These are phyloP conservation scores for Clavariopsis aquatica DNA, from an alignment of 495 filamentous ascomycete species.

Conservation along the genomic window DNA sequence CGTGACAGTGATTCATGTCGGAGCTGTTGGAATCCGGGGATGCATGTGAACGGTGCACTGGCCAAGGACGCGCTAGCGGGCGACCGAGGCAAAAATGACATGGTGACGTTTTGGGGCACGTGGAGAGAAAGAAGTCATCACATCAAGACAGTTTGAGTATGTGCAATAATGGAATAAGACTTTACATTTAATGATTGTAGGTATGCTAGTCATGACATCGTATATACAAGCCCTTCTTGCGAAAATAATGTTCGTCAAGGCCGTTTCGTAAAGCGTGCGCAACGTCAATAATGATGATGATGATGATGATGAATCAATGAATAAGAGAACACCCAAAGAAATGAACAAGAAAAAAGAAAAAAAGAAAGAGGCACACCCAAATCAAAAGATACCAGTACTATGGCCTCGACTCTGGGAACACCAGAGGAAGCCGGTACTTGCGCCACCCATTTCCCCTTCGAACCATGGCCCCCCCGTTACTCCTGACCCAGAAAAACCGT, in stretches of 20 bases:
- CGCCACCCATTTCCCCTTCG: constrained; percentile 19
- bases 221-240: constrained; percentile 19
- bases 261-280: constrained; percentile 12
- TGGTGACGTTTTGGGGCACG: constrained; percentile 21
- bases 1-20: constrained; percentile 7
- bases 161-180: constrained; percentile 3
- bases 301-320: not conserved
- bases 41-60: constrained; percentile 24
- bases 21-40: constrained; percentile 19
- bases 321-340: constrained; percentile 13
- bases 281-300: not conserved
- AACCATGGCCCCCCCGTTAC: constrained; percentile 17
- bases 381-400: constrained; percentile 19
- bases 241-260: not conserved
- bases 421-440: constrained; percentile 40
- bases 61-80: constrained; percentile 7
- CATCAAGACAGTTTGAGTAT: too few relatives aligned
- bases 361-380: constrained; percentile 10
- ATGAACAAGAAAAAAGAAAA: constrained; percentile 14
- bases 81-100: constrained; percentile 25
- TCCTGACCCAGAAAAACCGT: not conserved
- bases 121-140: too few relatives aligned
- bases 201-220: constrained; percentile 6
- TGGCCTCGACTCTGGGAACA: constrained; percentile 20
- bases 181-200: constrained; percentile 30